Conservation (phyloP, 83 land plant species). For the Picea abies region DNA sequence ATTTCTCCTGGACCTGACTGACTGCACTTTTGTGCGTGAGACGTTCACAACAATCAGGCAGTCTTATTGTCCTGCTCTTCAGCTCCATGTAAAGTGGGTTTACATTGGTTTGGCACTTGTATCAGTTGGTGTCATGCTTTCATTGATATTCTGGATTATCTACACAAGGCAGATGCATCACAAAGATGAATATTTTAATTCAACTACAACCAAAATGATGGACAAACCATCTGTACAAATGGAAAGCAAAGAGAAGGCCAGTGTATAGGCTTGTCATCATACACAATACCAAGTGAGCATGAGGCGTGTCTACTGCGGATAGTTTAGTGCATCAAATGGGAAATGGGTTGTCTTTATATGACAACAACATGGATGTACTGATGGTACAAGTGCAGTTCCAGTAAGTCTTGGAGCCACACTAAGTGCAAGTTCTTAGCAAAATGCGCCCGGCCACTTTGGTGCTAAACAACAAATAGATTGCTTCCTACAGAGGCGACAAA, state of each 20-base stretch:
- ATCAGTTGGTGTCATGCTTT: constrained; percentile 69
- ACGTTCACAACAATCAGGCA: constrained; percentile 61
- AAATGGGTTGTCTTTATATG: too few relatives aligned
- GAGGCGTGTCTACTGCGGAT: neutral
- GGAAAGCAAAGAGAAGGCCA: neutral
- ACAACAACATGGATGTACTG: too few relatives aligned
- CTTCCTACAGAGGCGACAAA: too few relatives aligned
- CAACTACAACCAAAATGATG: neutral
- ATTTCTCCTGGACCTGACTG: constrained; percentile 60
- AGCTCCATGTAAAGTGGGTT: constrained; percentile 42
- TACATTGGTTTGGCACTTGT: constrained; percentile 63
- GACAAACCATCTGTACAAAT: neutral
- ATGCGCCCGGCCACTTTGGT: too few relatives aligned
- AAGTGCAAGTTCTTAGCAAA: too few relatives aligned
- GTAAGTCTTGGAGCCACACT: too few relatives aligned
- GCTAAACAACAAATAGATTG: too few relatives aligned
- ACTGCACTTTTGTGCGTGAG: constrained; percentile 73
- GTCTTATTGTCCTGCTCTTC: constrained; percentile 52
- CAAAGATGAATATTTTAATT: neutral
- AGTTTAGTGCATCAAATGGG: too few relatives aligned
- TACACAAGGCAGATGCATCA: neutral
- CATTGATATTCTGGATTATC: constrained; percentile 73
- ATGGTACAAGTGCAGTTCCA: too few relatives aligned
- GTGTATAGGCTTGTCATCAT: neutral
- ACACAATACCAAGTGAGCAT: constrained; percentile 7